Percentiles rank a stretch among this genome's conserved stretches.
These are phyloP conservation scores for Colletotrichum cuscutae DNA, from an alignment of 2,329 filamentous ascomycete genomes.

Conservation along the genomic window DNA sequence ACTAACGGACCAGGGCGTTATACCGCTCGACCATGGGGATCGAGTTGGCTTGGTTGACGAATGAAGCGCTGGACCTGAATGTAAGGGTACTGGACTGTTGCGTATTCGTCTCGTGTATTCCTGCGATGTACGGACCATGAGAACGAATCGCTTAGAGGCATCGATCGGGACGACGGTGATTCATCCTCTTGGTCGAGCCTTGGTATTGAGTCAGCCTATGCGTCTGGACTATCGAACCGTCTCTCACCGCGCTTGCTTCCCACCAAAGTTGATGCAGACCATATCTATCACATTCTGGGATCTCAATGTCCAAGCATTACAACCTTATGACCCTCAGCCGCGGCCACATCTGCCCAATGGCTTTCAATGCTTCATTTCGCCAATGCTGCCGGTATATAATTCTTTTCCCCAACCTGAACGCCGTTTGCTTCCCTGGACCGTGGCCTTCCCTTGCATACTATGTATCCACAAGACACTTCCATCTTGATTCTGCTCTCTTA, in stretches of 20 bases:
- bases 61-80: too few relatives aligned
- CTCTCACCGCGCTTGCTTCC: not conserved
- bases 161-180: not conserved
- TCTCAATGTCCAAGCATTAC: not conserved
- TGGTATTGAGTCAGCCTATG: not conserved
- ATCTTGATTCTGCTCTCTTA: conserved; percentile 45
- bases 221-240: not conserved
- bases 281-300: not conserved
- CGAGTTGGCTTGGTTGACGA: too few relatives aligned
- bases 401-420: conserved; percentile 30
- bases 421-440: conserved; percentile 9
- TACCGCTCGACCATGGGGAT: too few relatives aligned
- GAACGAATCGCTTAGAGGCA: not conserved
- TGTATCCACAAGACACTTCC: not conserved
- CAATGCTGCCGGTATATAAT: conserved; percentile 21
- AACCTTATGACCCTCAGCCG: not conserved
- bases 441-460: not conserved
- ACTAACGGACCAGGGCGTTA: too few relatives aligned
- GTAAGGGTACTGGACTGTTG: too few relatives aligned
- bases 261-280: not conserved
- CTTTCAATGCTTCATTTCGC: not conserved
- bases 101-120: too few relatives aligned
- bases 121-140: too few relatives aligned
- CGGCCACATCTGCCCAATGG: not conserved
- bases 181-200: too few relatives aligned